Evolutionary conservation across 257 asterid genomes (phyloP).

Genomic region (Scutellaria minor): DNA sequence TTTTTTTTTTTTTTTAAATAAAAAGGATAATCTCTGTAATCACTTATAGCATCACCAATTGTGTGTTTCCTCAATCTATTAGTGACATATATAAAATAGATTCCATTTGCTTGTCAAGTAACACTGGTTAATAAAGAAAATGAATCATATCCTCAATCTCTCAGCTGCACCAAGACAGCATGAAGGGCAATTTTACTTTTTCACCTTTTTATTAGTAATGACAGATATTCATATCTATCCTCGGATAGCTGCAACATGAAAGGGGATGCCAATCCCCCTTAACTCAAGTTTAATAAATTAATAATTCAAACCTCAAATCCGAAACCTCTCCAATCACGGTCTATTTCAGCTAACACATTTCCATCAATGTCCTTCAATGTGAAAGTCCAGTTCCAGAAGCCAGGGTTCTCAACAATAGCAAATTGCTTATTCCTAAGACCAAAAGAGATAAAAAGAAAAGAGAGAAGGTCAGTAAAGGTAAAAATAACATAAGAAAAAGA

Average conservation of each 20-base stretch:
- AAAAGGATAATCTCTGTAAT: not conserved
- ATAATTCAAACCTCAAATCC: slow-evolving; percentile 75
- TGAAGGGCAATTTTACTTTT: not conserved
- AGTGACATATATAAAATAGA: not conserved
- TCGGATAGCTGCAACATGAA: slow-evolving; percentile 13
- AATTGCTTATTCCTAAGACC: slow-evolving; percentile 78
- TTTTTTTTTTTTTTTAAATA: not conserved
- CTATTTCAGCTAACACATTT: slow-evolving; percentile 85
- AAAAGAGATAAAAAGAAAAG: not conserved
- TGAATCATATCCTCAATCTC: not conserved
- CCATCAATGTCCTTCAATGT: slow-evolving; percentile 92
- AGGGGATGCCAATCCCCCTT: not conserved
- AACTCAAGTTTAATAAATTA: slow-evolving; percentile 15
- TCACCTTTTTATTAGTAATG: not conserved
- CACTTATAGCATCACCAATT: slow-evolving; percentile 19
- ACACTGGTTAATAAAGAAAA: slow-evolving; percentile 5
- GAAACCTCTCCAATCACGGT: slow-evolving; percentile 97
- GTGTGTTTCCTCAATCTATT: not conserved
- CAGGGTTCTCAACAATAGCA: slow-evolving; percentile 97
- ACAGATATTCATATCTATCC: slow-evolving; percentile 11
- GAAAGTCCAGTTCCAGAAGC: slow-evolving; percentile 95
- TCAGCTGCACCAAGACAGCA: slow-evolving; percentile 7
- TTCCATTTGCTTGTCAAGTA: slow-evolving; percentile 4
- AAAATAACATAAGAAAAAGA: not conserved
- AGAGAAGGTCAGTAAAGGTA: not conserved